phyloP scores from a whole-genome alignment of 2,329 filamentous ascomycete species.

The Zelopaecilomyces penicillatus region DNA sequence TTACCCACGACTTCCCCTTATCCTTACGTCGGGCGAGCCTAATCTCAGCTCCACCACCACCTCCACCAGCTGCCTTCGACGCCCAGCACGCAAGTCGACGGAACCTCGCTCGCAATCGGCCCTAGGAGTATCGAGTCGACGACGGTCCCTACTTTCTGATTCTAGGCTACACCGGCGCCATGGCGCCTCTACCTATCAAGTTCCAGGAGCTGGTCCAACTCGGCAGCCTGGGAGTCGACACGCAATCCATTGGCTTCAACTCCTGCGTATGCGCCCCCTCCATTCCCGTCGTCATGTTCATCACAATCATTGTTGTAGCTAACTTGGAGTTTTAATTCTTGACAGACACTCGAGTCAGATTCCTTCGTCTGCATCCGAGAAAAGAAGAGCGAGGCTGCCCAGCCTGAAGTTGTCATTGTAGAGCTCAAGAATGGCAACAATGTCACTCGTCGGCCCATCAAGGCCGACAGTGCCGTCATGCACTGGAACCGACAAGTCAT shows the following conservation, averaged over 20 bases:
- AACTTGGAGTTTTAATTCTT: constrained; percentile 10
- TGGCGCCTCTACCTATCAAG: constrained; percentile 77
- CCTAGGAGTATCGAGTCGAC: constrained; percentile 10
- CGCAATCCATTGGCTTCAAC: constrained; percentile 62
- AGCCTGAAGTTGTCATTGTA: constrained; percentile 92
- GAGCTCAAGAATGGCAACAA: constrained; percentile 97
- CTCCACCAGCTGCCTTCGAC: constrained; percentile 6
- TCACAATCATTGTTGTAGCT: neutral
- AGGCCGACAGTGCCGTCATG: constrained; percentile 99
- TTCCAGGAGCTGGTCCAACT: constrained; percentile 83
- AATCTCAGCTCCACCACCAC: constrained; percentile 5
- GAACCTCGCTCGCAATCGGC: constrained; percentile 15
- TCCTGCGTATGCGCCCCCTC: constrained; percentile 53
- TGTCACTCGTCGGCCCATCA: constrained; percentile 89
- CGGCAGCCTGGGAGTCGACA: constrained; percentile 39
- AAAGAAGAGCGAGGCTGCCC: constrained; percentile 75
- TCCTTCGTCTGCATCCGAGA: constrained; percentile 93
- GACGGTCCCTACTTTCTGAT: constrained; percentile 11
- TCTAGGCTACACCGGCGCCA: constrained; percentile 27
- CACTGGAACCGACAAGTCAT: constrained; percentile 96
- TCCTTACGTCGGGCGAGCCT: constrained; percentile 16
- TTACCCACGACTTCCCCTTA: constrained; percentile 15
- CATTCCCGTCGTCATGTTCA: neutral
- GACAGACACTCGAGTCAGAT: constrained; percentile 94
- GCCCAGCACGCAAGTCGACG: constrained; percentile 14